Evolutionary conservation across 495 filamentous ascomycete genomes (phyloP).

Genomic region (Daldinia caldariorum): DNA sequence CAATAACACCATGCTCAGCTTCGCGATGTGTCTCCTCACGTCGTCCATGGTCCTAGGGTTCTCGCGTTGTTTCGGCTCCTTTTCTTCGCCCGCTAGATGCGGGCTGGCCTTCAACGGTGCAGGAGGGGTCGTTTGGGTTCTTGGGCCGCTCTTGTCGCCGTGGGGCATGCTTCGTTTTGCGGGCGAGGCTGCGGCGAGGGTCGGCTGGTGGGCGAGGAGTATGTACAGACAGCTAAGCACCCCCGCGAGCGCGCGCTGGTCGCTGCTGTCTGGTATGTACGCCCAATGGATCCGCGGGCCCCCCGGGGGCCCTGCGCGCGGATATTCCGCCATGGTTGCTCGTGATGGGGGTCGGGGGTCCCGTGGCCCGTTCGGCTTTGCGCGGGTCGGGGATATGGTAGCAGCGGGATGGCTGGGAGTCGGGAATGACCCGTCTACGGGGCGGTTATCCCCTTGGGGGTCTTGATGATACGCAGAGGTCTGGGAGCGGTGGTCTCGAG

Average conservation of each 20-base stretch:
- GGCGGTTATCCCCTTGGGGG: neutral
- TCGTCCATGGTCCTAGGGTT: neutral
- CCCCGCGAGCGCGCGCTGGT: neutral
- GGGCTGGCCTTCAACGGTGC: too few species aligned
- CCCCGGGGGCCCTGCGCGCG: neutral
- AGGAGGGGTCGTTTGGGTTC: too few species aligned
- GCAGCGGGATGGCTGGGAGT: neutral
- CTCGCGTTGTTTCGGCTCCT: too few species aligned
- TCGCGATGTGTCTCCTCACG: neutral
- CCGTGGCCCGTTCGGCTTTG: neutral
- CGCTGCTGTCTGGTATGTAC: slow-evolving; percentile 4
- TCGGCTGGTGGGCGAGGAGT: neutral
- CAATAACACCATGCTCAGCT: neutral
- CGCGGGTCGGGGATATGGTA: neutral
- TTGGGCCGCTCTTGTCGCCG: too few species aligned
- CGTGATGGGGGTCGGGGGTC: neutral
- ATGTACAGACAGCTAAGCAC: slow-evolving; percentile 3
- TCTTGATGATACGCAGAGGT: too few species aligned
- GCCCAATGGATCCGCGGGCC: slow-evolving; percentile 10
- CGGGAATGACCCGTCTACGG: neutral
- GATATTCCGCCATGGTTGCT: neutral
- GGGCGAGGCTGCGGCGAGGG: neutral
- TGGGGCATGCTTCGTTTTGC: neutral
- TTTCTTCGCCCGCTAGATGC: too few species aligned
- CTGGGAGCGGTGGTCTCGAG: too few species aligned